Evolutionary conservation across 2,329 filamentous ascomycete species (phyloP), one percentile per base, ranked within the genome.

Genomic region (Alternaria arborescens): DNA sequence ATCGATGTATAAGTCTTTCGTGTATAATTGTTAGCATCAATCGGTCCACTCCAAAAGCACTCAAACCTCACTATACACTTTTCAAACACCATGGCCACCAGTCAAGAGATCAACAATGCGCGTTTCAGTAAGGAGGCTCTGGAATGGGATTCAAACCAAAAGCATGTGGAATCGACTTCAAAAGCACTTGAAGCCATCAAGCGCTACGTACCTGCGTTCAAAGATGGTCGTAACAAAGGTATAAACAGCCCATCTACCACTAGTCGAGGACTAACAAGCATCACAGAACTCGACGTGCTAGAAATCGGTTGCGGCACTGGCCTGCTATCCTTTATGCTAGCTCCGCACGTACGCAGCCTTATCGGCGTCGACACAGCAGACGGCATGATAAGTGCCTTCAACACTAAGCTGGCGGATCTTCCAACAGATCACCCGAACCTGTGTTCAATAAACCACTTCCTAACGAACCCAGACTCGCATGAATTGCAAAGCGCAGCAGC

Each of bases 231-330:
- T 73, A 52, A 71, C 70, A 73, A 73, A 66, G 54, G 72, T 73
- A 65, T 8, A 18, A 28, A 30, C 36, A 41, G 14, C 12, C 20
- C 20, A 6, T 26, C 2, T 30, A 41, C 26, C 5, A 24, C n/a
- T n/a, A 18, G n/a, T n/a, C 30, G 14, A 18, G 18, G 20, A 44
- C 32, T 26, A 30, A 36, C 20, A 34, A 38, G 22, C 11, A 55
- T 8, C 11, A 8, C 59, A 68, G 75, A 71, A 14, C 70, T 82
- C 28, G 78, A 85, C 58, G 79, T 87, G 8, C 82, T 88, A 3
- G 86, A 87, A 72, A 81, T 87, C 18, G 85, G 85, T 53, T 86
- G 84, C 64, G 85, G 85, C 50, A 87, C 85, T 4, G 85, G 85
- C 8, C 80, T 87, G 0, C 79, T 88, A 24, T 84, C 83, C 10